phyloP scores from a whole-genome alignment of 2,329 filamentous ascomycete species.

The Emmonsiellopsis sp. region DNA sequence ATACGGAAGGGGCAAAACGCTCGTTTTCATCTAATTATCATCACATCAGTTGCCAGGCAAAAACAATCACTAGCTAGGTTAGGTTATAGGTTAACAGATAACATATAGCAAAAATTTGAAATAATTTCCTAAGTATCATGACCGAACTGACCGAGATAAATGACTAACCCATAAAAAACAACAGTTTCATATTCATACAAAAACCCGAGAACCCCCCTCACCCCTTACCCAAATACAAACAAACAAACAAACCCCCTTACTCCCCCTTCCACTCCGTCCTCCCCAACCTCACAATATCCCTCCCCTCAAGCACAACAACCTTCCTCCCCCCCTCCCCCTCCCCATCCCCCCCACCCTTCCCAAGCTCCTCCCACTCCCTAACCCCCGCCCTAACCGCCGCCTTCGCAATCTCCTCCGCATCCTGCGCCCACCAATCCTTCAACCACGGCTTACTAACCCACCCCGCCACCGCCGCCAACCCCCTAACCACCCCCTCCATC shows the following conservation, averaged over 20 bases:
- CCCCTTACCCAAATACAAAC: too few relatives aligned
- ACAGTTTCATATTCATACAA: too few relatives aligned
- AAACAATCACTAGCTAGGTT: too few relatives aligned
- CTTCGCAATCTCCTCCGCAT: conserved; percentile 37
- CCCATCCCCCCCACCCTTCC: conserved; percentile 24
- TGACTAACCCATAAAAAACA: too few relatives aligned
- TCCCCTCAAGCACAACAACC: conserved; percentile 30
- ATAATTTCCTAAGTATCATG: too few relatives aligned
- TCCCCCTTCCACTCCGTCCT: conserved; percentile 17
- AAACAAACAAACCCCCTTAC: not conserved
- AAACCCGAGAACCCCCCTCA: too few relatives aligned
- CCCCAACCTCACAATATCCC: conserved; percentile 28
- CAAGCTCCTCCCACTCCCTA: conserved; percentile 24
- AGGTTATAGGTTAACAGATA: too few relatives aligned
- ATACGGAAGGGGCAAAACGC: too few relatives aligned
- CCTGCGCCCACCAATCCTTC: conserved; percentile 63
- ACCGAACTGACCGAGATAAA: too few relatives aligned
- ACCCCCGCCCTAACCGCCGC: conserved; percentile 29
- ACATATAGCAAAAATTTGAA: too few relatives aligned
- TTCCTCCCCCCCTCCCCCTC: conserved; percentile 30
- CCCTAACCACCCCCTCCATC: conserved; percentile 49
- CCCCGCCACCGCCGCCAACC: conserved; percentile 49
- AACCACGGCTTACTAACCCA: conserved; percentile 42
- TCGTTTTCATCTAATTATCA: too few relatives aligned
- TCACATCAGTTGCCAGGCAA: too few relatives aligned